These are phyloP conservation scores for Sugiyamaella japonica DNA, from an alignment of 1,139 yeast genomes.

Conservation along the genomic window DNA sequence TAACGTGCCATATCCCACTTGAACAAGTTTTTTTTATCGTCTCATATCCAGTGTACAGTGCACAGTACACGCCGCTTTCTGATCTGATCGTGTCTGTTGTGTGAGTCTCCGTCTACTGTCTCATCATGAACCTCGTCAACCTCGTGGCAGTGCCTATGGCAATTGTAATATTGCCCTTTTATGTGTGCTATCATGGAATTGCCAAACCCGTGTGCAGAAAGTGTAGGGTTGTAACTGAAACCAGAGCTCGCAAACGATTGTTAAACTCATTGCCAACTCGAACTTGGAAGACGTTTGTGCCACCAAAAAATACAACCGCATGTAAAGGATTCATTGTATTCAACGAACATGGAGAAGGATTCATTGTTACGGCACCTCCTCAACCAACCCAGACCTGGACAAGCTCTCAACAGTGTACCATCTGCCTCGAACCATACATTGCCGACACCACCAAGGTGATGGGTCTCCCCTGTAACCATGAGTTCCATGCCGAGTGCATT, in stretches of 20 bases:
- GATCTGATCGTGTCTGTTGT: too few species aligned
- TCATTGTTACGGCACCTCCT: background rate
- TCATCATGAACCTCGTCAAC: background rate
- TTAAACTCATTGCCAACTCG: constrained; percentile 1
- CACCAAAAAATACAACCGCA: background rate
- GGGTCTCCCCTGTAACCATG: constrained; percentile 47
- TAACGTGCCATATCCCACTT: too few species aligned
- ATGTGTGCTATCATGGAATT: constrained; percentile 1
- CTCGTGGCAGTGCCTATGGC: background rate
- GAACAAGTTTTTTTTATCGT: too few species aligned
- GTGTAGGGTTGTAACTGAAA: background rate
- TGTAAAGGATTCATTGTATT: background rate
- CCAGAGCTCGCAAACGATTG: constrained; percentile 1
- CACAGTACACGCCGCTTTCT: too few species aligned
- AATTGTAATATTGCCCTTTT: background rate
- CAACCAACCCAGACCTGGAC: constrained; percentile 32
- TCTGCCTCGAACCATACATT: constrained; percentile 44
- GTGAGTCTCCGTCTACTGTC: too few species aligned
- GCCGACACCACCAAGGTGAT: constrained; percentile 39
- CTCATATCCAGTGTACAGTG: too few species aligned
- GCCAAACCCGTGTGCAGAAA: constrained; percentile 5
- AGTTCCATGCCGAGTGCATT: constrained; percentile 45
- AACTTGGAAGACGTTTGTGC: background rate
- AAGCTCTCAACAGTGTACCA: constrained; percentile 43
- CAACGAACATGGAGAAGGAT: background rate